These are phyloP conservation scores for Hibiscus trionum DNA, from an alignment of 345 rosid species.

Conservation along the genomic window DNA sequence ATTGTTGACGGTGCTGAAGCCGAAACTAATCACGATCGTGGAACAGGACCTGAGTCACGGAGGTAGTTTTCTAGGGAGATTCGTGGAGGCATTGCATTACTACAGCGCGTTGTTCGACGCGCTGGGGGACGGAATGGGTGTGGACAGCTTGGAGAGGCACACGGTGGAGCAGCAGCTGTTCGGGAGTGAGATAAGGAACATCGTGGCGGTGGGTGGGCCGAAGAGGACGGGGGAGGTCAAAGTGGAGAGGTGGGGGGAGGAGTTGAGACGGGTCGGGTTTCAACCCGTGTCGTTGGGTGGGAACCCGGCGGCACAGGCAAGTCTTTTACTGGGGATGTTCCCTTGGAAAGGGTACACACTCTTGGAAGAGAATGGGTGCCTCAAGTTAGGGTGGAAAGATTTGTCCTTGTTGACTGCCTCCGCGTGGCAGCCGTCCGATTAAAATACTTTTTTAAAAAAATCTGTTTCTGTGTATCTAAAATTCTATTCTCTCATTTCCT, in stretches of 20 bases:
- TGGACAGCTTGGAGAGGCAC: constrained; percentile 68
- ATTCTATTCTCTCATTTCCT: neutral
- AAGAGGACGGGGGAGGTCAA: constrained; percentile 68
- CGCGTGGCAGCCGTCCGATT: constrained; percentile 77
- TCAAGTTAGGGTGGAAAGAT: constrained; percentile 95
- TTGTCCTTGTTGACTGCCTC: constrained; percentile 85
- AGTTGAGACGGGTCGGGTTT: constrained; percentile 61
- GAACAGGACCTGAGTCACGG: constrained; percentile 81
- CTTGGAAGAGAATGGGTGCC: constrained; percentile 67
- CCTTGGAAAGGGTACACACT: constrained; percentile 93
- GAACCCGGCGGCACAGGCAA: constrained; percentile 84
- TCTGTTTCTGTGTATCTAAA: neutral
- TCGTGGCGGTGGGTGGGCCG: constrained; percentile 74
- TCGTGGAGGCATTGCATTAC: constrained; percentile 91
- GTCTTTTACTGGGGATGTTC: constrained; percentile 75
- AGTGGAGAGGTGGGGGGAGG: constrained; percentile 76
- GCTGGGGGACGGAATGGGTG: constrained; percentile 64
- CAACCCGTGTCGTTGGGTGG: constrained; percentile 70
- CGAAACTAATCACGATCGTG: constrained; percentile 69
- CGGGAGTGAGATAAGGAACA: constrained; percentile 76
- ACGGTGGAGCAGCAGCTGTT: constrained; percentile 87
- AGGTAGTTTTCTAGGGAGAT: constrained; percentile 69
- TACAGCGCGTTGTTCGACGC: constrained; percentile 97
- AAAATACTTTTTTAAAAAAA: neutral
- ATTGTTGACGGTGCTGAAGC: constrained; percentile 47